Evolutionary conservation across 106 monocot genomes (phyloP), one percentile per base, ranked within the genome.

Genomic region (Gastrodia elata): DNA sequence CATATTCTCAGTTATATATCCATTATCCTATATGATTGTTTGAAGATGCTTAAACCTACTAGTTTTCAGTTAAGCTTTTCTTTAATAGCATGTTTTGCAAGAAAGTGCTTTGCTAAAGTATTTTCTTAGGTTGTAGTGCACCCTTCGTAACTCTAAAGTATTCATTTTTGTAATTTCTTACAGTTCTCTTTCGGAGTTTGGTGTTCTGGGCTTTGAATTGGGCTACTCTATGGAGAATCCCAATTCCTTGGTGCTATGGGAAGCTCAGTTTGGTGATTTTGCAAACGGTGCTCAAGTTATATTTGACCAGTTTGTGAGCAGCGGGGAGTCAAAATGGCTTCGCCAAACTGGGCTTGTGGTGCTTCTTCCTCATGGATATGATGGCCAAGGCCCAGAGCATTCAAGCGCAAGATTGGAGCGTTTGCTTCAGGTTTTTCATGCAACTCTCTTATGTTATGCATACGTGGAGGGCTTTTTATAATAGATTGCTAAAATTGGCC

Each of bases 151-250:
- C 33, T 61, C 61, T 32, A n/a, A n/a, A n/a, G 52, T 52, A 1
- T 61, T 32, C 32, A 32, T 32, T 18, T 67, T 67, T 67, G n/a
- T 34, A 34, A 52, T 73, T 30, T 25, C 72, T 65, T 78, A 39
- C 85, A 98, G 98, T 68, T 93, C 93, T 73, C 93, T 98, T 71
- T 98, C 98, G 20, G 98, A 98, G 79, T 98, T 91, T 84, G 98
- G 81, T 65, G 98, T 98, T 5, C 85, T 98, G 70, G 98, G 98
- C 20, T 98, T 98, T 77, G 98, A 98, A 77, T 70, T 98, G 83
- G 98, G 98, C 22, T 98, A 98, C 78, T 98, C 98, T 3, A 93
- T 98, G 98, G 98, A 98, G 76, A 98, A 98, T 77, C 98, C 98
- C 27, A 98, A 98, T 73, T 91, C 98, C 41, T 71, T 98, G 27